Evolutionary conservation across 2,329 filamentous ascomycete species (phyloP), one percentile per base, ranked within the genome.

Genomic region (Dothiorella sarmentorum): DNA sequence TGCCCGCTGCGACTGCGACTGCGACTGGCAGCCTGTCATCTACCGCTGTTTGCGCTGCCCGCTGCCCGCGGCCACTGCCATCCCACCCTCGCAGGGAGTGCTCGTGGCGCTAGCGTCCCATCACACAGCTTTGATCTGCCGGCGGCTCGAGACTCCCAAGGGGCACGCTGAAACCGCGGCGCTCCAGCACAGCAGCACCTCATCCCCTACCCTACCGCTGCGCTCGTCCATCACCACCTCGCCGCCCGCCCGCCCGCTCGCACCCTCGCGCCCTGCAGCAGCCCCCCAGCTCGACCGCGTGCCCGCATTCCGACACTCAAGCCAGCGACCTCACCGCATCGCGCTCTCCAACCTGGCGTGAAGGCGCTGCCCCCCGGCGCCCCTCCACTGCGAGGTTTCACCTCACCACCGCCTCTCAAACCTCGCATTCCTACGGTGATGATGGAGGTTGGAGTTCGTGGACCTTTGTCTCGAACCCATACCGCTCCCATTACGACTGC

Each of bases 381-480:
- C 18, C 57, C 45, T 59, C 57, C 57, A 29, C 57, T 44, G 57
- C 57, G 45, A 59, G 57, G 57, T 59, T 38, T 59, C 57, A 59
- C 57, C 38, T 44, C 47, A 44, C 57, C 47, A 58, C 44, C 57
- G 47, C 45, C 51, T 42, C 56, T 47, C 43, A 52, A 26, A 42
- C 37, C 56, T 33, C 33, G 27, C 37, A 40, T 49, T 49, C 45
- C 56, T 47, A 52, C 61, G 59, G 57, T 56, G 20, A 53, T 38
- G 62, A 73, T 73, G 70, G 69, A 72, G 68, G 67, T 69, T 55
- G 67, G 66, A 61, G 65, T 69, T 52, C 67, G 68, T 68, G 66
- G 61, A 58, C 61, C 64, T 56, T 62, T 67, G 59, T 62, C 65
- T 61, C 65, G 67, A 63, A 60, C 64, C 56, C 60, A 66, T 56